Base-by-base conservation (phyloP, 2,329 filamentous ascomycete genomes). In the Colletotrichum sublineola region DNA sequence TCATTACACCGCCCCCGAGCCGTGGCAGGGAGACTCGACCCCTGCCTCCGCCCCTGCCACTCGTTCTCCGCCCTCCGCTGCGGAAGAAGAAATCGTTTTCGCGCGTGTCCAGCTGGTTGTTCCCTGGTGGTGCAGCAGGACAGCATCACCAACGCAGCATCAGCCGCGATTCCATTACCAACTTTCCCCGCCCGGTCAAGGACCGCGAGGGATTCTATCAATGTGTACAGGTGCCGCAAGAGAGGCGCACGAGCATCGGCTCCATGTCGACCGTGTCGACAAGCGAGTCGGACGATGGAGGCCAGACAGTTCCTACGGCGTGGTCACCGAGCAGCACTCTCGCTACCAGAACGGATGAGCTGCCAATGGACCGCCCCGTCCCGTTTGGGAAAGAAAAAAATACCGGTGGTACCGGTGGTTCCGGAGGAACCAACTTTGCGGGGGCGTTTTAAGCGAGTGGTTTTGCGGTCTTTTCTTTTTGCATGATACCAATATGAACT, bases 41-140 rank as follows among this genome's bases (percentile, higher is more conserved):
- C 1, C 83, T 87, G 1, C 86, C 88, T 3, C 89, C 89, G 1
- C 89, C 89, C 2, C 81, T 90, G 5, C 89, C 89, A 0, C 83
- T 91, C 33, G 86, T 89, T 20, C 83, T 90, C 68, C 86, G 87
- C n/a, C 89, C 89, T 9, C 88, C 88, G 1, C 78, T 91, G 73
- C 84, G 90, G 71, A 91, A 91, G 83, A 92, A 91, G 84, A 92
- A 91, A 77, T 91, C 89, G 0, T 91, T 92, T 77, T 89, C 89
- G 12, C 84, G 86, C 20, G 87, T 91, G 11, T 91, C 89, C 3
- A 86, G 80, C 75, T 91, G 89, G 89, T 82, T 91, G 36, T 89
- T 87, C 75, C 83, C 86, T 56, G 79, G 80, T 24, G 76, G 77
- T 42, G 77, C 67, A 58, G 67, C 63, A n/a, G 76, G 81, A 46